These are phyloP conservation scores for Kazachstania sp. DNA, from an alignment of 1,139 yeast species.

Conservation along the genomic window DNA sequence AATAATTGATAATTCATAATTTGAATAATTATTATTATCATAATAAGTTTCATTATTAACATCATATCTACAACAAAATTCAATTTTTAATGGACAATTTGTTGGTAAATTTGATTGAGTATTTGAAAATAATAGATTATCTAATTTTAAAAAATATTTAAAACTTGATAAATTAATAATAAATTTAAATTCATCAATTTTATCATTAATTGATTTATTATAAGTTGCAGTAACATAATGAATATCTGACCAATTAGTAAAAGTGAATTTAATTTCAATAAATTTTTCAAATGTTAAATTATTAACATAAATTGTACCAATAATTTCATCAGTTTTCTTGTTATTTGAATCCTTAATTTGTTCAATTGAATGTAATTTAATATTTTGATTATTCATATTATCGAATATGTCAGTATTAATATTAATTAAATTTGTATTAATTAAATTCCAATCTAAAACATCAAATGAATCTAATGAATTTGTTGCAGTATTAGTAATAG, in stretches of 20 bases:
- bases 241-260: constrained; percentile 22
- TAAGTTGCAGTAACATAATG: constrained; percentile 20
- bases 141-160: constrained; percentile 26
- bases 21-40: constrained; percentile 29
- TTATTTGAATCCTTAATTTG: neutral
- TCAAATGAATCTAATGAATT: constrained; percentile 3
- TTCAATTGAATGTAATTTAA: constrained; percentile 20
- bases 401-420: neutral
- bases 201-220: constrained; percentile 17
- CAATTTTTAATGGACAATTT: constrained; percentile 18
- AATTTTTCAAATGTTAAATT: constrained; percentile 23
- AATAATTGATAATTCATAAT: constrained; percentile 16
- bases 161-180: constrained; percentile 18
- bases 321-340: constrained; percentile 8
- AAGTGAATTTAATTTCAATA: constrained; percentile 23
- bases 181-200: constrained; percentile 24
- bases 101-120: constrained; percentile 4
- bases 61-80: constrained; percentile 24
- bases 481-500: constrained; percentile 11
- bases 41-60: constrained; percentile 26
- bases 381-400: constrained; percentile 17
- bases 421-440: constrained; percentile 5
- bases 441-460: constrained; percentile 7
- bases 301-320: constrained; percentile 18
- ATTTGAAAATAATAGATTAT: constrained; percentile 17